phyloP scores from a whole-genome alignment of 2,329 filamentous ascomycete species.

The Sporothrix dimorphospora region DNA sequence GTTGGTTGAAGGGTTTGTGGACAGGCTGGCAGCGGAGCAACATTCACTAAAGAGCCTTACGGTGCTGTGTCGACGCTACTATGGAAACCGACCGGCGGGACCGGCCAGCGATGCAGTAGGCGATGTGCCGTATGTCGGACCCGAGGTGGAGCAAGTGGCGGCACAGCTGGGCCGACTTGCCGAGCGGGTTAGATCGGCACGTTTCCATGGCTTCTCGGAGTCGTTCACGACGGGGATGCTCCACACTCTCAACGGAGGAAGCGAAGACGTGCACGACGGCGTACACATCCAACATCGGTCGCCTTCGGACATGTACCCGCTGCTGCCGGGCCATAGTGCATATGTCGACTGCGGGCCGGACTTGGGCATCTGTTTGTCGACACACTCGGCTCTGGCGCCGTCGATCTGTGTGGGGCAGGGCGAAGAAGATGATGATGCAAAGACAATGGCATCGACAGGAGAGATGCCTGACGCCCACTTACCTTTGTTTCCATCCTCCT shows the following conservation, averaged over 20 bases:
- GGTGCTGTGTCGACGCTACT: constrained; percentile 23
- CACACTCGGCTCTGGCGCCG: constrained; percentile 16
- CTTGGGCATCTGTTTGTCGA: constrained; percentile 22
- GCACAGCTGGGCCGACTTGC: constrained; percentile 40
- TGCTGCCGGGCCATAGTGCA: constrained; percentile 38
- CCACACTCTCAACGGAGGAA: not conserved
- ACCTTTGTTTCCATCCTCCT: not conserved
- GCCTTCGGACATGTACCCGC: constrained; percentile 42
- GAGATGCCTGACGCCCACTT: not conserved
- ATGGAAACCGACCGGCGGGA: constrained; percentile 32
- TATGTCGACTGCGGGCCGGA: constrained; percentile 30
- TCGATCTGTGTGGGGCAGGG: not conserved
- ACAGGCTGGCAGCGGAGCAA: constrained; percentile 32
- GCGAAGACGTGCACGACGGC: not conserved
- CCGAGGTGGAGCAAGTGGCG: constrained; percentile 37
- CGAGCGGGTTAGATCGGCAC: constrained; percentile 40
- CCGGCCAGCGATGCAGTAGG: constrained; percentile 23
- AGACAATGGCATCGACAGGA: not conserved
- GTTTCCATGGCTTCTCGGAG: constrained; percentile 43
- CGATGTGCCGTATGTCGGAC: constrained; percentile 36
- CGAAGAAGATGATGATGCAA: not conserved
- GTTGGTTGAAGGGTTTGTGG: constrained; percentile 40
- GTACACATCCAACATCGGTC: constrained; percentile 31
- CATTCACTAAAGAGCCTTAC: not conserved
- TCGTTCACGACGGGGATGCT: not conserved